These are phyloP conservation scores for Kodamaea fukazawae DNA, from an alignment of 805 yeast species.

Conservation along the genomic window DNA sequence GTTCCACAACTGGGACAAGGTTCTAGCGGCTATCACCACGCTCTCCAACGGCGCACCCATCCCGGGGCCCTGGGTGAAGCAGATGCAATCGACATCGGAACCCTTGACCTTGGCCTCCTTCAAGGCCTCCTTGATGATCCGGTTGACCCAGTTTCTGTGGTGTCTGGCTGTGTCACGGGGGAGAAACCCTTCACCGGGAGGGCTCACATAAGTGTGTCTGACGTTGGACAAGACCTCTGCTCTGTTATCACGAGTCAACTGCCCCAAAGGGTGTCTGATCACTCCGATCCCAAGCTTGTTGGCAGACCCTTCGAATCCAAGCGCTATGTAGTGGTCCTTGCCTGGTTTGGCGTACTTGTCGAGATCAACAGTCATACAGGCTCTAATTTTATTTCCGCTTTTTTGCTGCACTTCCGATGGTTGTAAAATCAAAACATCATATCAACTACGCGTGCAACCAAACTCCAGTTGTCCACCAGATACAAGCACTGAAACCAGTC, in stretches of 20 bases:
- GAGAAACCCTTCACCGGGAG: slow-evolving; percentile 97
- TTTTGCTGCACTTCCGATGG: too few relatives aligned
- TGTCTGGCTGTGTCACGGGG: slow-evolving; percentile 97
- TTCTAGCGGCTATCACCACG: slow-evolving; percentile 89
- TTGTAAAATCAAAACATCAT: background rate
- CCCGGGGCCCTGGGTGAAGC: slow-evolving; percentile 98
- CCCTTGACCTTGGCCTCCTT: slow-evolving; percentile 54
- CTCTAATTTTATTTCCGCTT: background rate
- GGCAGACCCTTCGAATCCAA: slow-evolving; percentile 97
- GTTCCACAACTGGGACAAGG: slow-evolving; percentile 74
- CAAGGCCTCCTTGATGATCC: slow-evolving; percentile 67
- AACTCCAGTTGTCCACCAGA: too few relatives aligned
- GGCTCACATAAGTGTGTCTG: slow-evolving; percentile 91
- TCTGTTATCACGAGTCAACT: slow-evolving; percentile 50
- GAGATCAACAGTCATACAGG: slow-evolving; percentile 39
- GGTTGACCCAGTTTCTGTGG: slow-evolving; percentile 90
- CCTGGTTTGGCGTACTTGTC: slow-evolving; percentile 44
- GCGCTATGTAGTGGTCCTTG: slow-evolving; percentile 58
- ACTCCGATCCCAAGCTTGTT: slow-evolving; percentile 95
- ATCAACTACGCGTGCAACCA: background rate
- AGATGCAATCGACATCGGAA: slow-evolving; percentile 67
- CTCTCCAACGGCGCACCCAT: slow-evolving; percentile 98
- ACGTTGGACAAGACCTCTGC: slow-evolving; percentile 85
- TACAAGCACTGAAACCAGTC: too few relatives aligned
- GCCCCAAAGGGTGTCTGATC: slow-evolving; percentile 69